A percentile compares a stretch with the other conserved stretches of the same genome.
Evolutionary conservation across 176 grass and related monocot genomes (phyloP).

Genomic region (Saccharum spontaneum): DNA sequence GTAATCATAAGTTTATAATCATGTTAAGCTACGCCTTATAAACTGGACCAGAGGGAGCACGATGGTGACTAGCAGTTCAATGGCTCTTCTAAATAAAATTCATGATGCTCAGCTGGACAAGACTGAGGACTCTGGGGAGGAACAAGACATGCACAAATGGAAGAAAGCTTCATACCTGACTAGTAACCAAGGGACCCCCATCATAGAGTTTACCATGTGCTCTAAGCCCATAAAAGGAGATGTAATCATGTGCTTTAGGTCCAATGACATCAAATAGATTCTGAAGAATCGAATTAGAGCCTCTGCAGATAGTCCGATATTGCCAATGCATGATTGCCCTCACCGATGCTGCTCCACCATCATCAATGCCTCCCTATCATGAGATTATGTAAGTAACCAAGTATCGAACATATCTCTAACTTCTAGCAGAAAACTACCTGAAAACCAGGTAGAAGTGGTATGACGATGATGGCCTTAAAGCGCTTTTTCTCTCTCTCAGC

Average conservation of each 20-base stretch:
- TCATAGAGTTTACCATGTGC: constrained; percentile 74
- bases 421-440: constrained; percentile 54
- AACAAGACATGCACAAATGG: constrained; percentile 11
- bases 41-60: neutral
- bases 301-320: constrained; percentile 94
- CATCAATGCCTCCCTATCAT: constrained; percentile 95
- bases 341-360: constrained; percentile 91
- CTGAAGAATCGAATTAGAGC: constrained; percentile 91
- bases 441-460: constrained; percentile 97
- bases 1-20: neutral
- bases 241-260: constrained; percentile 87
- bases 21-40: neutral
- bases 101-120: constrained; percentile 3
- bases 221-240: constrained; percentile 97
- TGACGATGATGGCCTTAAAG: constrained; percentile 82
- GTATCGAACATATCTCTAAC: constrained; percentile 7
- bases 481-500: constrained; percentile 80
- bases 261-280: constrained; percentile 86
- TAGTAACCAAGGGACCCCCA: constrained; percentile 82
- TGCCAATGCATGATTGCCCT: constrained; percentile 99
- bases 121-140: neutral
- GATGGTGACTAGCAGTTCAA: neutral
- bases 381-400: constrained; percentile 27
- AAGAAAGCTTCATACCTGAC: constrained; percentile 59
- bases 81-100: neutral